These are phyloP conservation scores for Cicer cuneatum DNA, from an alignment of 306 rosid genomes.

Conservation along the genomic window DNA sequence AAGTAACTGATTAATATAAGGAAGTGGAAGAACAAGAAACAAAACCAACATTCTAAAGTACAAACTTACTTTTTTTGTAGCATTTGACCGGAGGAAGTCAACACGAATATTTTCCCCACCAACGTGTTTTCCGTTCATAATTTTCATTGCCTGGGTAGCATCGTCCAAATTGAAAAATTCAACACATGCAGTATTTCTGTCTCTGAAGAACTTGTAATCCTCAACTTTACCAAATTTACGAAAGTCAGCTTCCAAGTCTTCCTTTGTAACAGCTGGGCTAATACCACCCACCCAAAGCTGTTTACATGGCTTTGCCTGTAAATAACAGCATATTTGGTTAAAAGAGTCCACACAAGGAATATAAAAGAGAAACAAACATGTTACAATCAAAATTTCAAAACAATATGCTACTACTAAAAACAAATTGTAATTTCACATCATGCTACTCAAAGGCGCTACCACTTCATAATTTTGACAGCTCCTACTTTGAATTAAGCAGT, in stretches of 20 bases:
- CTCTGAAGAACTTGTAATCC: slow-evolving; percentile 84
- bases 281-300: slow-evolving; percentile 98
- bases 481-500: background rate
- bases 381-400: slow-evolving; percentile 27
- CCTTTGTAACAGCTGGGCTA: slow-evolving; percentile 79
- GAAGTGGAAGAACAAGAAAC: slow-evolving; percentile 12
- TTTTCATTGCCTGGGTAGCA: slow-evolving; percentile 87
- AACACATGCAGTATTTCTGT: slow-evolving; percentile 87
- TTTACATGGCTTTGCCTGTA: slow-evolving; percentile 88
- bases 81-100: slow-evolving; percentile 85
- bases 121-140: slow-evolving; percentile 83
- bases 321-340: slow-evolving; percentile 41
- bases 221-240: slow-evolving; percentile 82
- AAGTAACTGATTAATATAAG: slow-evolving; percentile 10
- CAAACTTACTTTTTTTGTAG: slow-evolving; percentile 68
- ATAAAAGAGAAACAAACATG: background rate
- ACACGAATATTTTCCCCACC: slow-evolving; percentile 96
- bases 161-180: slow-evolving; percentile 84
- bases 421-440: background rate
- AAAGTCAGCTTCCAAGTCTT: slow-evolving; percentile 83
- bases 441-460: background rate
- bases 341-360: slow-evolving; percentile 13
- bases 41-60: slow-evolving; percentile 34
- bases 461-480: background rate
- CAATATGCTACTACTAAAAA: background rate